Conservation (phyloP, 73 alveolate genomes). For the Stentor roeselii region DNA sequence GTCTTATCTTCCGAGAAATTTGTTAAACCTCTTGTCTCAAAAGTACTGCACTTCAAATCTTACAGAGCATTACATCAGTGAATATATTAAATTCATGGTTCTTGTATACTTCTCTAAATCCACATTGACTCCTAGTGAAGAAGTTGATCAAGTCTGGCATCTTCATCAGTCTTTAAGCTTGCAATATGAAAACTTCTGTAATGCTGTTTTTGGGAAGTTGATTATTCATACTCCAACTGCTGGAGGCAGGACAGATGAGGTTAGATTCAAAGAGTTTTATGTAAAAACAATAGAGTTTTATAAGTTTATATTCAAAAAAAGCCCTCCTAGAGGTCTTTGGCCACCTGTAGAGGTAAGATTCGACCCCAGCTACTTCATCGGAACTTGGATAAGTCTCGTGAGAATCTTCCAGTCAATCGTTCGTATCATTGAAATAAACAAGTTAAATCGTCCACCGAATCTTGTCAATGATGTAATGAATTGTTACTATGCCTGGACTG, state of each 20-base stretch:
- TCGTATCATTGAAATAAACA: too few relatives aligned
- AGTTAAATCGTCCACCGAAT: not conserved
- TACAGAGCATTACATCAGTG: not conserved
- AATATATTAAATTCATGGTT: not conserved
- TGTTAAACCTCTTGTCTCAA: not conserved
- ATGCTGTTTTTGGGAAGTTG: not conserved
- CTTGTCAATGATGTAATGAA: not conserved
- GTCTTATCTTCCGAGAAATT: not conserved
- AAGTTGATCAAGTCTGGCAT: constrained; percentile 3
- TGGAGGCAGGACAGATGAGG: not conserved
- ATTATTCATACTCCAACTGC: not conserved
- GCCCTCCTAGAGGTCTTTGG: not conserved
- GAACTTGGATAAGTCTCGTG: not conserved
- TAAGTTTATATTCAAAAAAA: not conserved
- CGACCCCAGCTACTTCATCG: not conserved
- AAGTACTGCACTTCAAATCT: not conserved
- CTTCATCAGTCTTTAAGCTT: not conserved
- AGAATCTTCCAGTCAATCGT: not conserved
- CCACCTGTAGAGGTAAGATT: not conserved
- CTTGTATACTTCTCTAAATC: not conserved
- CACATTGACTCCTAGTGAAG: not conserved
- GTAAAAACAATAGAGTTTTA: not conserved
- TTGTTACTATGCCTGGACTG: not conserved
- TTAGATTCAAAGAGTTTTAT: not conserved
- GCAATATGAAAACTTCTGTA: not conserved